Percentiles rank a stretch among this genome's conserved stretches.
phyloP scores from a whole-genome alignment of 2,329 filamentous ascomycete species.

The Penicillium sp. region DNA sequence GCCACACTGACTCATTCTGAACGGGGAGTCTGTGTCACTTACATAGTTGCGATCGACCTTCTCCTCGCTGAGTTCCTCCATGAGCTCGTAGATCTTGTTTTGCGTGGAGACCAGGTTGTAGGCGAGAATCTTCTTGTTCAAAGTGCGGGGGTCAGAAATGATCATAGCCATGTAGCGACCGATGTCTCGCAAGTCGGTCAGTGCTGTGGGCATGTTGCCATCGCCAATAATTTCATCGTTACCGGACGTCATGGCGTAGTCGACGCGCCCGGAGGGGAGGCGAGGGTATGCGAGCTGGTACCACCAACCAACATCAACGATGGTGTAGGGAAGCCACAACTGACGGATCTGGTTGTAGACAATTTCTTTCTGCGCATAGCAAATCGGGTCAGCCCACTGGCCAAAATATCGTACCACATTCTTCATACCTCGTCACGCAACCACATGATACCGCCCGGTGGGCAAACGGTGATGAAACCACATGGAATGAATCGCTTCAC shows the following conservation, averaged over 20 bases:
- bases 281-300: conserved; percentile 50
- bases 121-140: conserved; percentile 54
- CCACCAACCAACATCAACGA: conserved; percentile 61
- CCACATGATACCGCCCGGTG: conserved; percentile 46
- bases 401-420: background rate
- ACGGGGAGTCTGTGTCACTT: conserved; percentile 15
- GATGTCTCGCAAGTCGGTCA: conserved; percentile 55
- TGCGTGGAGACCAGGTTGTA: conserved; percentile 49
- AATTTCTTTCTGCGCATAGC: conserved; percentile 47
- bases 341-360: conserved; percentile 51
- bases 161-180: conserved; percentile 53
- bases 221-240: conserved; percentile 45
- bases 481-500: conserved; percentile 55
- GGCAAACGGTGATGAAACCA: conserved; percentile 48
- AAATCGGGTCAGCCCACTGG: conserved; percentile 5
- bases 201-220: conserved; percentile 44
- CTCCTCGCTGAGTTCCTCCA: conserved; percentile 53
- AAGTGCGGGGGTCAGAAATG: conserved; percentile 51
- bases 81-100: conserved; percentile 47
- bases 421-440: conserved; percentile 40
- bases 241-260: conserved; percentile 42
- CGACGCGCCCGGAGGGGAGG: conserved; percentile 48
- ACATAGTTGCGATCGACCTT: conserved; percentile 44
- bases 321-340: conserved; percentile 53
- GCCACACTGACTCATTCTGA: background rate